Evolutionary conservation across 768 basidiomycete genomes (phyloP), one percentile per base, ranked within the genome.

Genomic region (Lactarius indigo): DNA sequence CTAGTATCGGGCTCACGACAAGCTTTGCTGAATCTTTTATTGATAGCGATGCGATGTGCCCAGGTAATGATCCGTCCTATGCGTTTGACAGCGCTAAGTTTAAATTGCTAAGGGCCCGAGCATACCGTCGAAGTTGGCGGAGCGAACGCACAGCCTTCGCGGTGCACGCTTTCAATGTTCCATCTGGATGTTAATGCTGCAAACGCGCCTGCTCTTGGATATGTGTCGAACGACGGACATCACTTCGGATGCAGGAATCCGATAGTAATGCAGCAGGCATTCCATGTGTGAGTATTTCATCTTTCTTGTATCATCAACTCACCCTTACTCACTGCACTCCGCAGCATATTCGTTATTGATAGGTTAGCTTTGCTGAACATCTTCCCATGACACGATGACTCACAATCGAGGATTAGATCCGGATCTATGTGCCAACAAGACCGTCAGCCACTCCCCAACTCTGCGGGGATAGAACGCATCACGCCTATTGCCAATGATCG

Each of bases 171-270:
- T 5, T 82, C 85, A 0, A 75, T 84, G 50, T 83, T 87, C 74
- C 86, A 87, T 70, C 73, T 76, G 0, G 76, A 77, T 0, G 66
- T 72, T 37, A 37, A 37, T 37, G 35, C 74, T 5, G 74, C 72
- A 23, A 67, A 74, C 7, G 69, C 74, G 5, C 66, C 71, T 6
- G 78, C 76, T 2, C 18, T 75, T 3, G 81, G 85, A 8, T 82
- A 87, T 68, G 67, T 84, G 37, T 86, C 85, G 1, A 76, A 76
- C 33, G 85, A 87, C 59, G 85, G 86, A 0, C 86, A 87, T 72
- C 71, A 77, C 12, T 87, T 85, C 63, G 28, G 72, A 1, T 87
- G 85, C 74, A 77, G 78, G 64, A 85, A 87, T 68, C 85, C 86
- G 2, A 78, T 77, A 1, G 75, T 82, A 6, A 74, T 83, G 74